Evolutionary conservation across 768 basidiomycete genomes (phyloP).

Genomic region (Lanmaoa pseudosensibilis): DNA sequence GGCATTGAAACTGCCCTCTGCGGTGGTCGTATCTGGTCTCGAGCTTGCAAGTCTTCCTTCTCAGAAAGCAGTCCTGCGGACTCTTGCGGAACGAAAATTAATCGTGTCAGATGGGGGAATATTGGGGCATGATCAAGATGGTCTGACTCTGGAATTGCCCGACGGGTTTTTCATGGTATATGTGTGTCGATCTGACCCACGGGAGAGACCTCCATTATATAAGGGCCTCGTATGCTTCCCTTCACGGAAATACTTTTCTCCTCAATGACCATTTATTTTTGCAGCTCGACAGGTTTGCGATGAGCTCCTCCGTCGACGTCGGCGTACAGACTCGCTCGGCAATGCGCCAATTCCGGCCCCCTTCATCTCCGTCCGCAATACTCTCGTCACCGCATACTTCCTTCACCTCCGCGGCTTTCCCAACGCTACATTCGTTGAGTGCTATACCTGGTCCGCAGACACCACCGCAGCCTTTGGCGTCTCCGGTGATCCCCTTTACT

Average conservation of each 20-base stretch:
- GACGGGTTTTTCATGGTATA: conserved; percentile 71
- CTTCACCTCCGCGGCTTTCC: conserved; percentile 30
- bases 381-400: conserved; percentile 30
- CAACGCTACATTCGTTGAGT: conserved; percentile 14
- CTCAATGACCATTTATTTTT: conserved; percentile 5
- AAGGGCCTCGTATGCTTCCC: conserved; percentile 57
- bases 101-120: conserved; percentile 35
- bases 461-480: conserved; percentile 12
- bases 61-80: conserved; percentile 57
- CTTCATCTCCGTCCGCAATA: conserved; percentile 30
- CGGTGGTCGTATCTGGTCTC: conserved; percentile 69
- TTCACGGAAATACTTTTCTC: neutral
- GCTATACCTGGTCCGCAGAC: conserved; percentile 28
- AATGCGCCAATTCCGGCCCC: conserved; percentile 35
- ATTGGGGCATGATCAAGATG: conserved; percentile 27
- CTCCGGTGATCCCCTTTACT: conserved; percentile 33
- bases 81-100: conserved; percentile 52
- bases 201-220: conserved; percentile 66
- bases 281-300: conserved; percentile 76
- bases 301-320: conserved; percentile 64
- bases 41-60: conserved; percentile 55
- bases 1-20: conserved; percentile 47
- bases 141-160: conserved; percentile 41
- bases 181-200: conserved; percentile 63
- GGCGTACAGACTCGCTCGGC: conserved; percentile 39